Evolutionary conservation across 169 alveolate genomes (phyloP).

Genomic region (Ichthyophthirius multifiliis): DNA sequence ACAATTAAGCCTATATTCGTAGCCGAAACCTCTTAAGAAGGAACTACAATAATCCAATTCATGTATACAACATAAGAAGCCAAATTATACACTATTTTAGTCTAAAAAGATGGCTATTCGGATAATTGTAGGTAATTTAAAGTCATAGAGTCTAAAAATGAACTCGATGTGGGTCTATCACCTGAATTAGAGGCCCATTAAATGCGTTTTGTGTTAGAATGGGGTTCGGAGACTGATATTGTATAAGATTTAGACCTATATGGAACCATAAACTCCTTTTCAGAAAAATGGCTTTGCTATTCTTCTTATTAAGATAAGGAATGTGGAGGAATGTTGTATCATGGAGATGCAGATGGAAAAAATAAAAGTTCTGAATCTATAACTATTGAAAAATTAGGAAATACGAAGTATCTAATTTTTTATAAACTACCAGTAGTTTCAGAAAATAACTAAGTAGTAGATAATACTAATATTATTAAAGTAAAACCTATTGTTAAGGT

Average conservation of each 20-base stretch:
- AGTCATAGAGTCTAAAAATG: not conserved
- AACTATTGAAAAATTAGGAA: not conserved
- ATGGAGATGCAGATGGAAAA: slow-evolving; percentile 3
- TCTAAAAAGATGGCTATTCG: not conserved
- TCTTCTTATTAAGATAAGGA: not conserved
- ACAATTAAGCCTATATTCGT: not conserved
- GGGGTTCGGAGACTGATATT: not conserved
- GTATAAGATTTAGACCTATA: not conserved
- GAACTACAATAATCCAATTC: not conserved
- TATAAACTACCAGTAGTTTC: not conserved
- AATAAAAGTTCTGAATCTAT: not conserved
- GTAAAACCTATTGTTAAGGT: not conserved
- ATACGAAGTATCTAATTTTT: not conserved
- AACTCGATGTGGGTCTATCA: not conserved
- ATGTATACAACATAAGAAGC: not conserved
- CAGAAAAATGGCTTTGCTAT: not conserved
- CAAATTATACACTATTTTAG: not conserved
- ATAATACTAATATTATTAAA: not conserved
- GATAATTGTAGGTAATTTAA: not conserved
- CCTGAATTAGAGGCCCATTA: not conserved
- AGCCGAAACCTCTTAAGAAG: not conserved
- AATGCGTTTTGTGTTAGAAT: not conserved
- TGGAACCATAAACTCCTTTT: not conserved
- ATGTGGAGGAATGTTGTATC: not conserved
- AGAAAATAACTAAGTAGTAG: not conserved